Conservation (phyloP, 2,329 filamentous ascomycete genomes). For the Aspergillus terreus region DNA sequence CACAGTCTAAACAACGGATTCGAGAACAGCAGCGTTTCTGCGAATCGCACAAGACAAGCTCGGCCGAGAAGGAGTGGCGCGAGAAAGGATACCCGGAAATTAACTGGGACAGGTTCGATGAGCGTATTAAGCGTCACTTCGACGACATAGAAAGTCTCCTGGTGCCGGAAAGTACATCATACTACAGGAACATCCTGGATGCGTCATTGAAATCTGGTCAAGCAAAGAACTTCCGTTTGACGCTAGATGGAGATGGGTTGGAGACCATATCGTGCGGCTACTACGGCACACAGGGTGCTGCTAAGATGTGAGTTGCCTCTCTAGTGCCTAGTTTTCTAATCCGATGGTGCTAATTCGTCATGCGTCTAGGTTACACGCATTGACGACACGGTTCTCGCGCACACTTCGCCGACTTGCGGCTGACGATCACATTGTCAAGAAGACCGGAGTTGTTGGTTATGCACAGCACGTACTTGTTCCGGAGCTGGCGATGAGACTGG, state of each 20-base stretch:
- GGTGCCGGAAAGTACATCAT: constrained; percentile 48
- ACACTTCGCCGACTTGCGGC: constrained; percentile 60
- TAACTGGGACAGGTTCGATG: constrained; percentile 61
- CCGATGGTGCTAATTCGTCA: neutral
- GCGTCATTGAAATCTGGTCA: constrained; percentile 55
- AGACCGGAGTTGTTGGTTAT: constrained; percentile 63
- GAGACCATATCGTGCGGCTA: constrained; percentile 69
- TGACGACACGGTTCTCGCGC: constrained; percentile 58
- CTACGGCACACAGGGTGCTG: constrained; percentile 73
- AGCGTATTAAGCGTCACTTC: constrained; percentile 57
- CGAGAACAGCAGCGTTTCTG: constrained; percentile 55
- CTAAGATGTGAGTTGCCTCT: constrained; percentile 57
- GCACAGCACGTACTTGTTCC: constrained; percentile 75
- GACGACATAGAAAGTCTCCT: constrained; percentile 58
- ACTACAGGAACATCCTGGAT: constrained; percentile 58
- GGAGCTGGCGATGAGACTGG: constrained; percentile 56
- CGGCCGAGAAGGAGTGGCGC: constrained; percentile 50
- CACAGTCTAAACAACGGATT: constrained; percentile 30
- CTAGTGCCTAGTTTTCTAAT: neutral
- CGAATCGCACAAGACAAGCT: constrained; percentile 55
- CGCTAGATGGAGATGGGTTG: constrained; percentile 40
- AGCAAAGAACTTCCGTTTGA: constrained; percentile 58
- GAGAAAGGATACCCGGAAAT: constrained; percentile 65
- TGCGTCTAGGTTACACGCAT: constrained; percentile 47
- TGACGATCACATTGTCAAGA: constrained; percentile 63